Percentiles rank a stretch among this genome's conserved stretches.
Evolutionary conservation across 345 rosid genomes (phyloP).

Genomic region (Camelina laxa): DNA sequence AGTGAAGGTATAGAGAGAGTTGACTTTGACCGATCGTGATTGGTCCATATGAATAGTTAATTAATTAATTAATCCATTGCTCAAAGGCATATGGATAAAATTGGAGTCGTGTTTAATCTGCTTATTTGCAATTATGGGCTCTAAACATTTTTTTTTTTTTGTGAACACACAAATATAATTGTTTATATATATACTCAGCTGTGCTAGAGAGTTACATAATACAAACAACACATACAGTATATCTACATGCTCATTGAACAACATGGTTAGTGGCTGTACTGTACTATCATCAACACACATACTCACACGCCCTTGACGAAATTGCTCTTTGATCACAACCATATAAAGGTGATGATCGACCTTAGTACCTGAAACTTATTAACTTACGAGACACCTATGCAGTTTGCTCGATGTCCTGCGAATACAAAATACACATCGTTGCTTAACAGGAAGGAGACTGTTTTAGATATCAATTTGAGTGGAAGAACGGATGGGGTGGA

Average conservation of each 20-base stretch:
- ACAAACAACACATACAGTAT: constrained; percentile 25
- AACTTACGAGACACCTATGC: background rate
- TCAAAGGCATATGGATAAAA: too few species aligned
- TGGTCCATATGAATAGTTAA: too few species aligned
- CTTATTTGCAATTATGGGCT: background rate
- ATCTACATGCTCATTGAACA: background rate
- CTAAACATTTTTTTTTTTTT: background rate
- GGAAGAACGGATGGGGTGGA: background rate
- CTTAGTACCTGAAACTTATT: background rate
- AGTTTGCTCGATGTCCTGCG: constrained; percentile 5
- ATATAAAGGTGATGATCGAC: background rate
- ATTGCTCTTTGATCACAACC: constrained; percentile 15
- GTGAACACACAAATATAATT: background rate
- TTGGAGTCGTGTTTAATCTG: too few species aligned
- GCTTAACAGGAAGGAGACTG: background rate
- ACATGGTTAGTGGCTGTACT: background rate
- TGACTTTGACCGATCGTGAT: constrained; percentile 25
- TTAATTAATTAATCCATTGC: too few species aligned
- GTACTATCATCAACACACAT: background rate
- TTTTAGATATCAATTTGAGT: background rate
- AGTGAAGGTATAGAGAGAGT: constrained; percentile 15
- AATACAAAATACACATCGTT: constrained; percentile 1
- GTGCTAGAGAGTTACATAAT: background rate
- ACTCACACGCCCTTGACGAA: constrained; percentile 22
- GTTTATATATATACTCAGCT: too few species aligned